phyloP scores from a whole-genome alignment of 306 rosid genomes.

The Quercus engelmannii region DNA sequence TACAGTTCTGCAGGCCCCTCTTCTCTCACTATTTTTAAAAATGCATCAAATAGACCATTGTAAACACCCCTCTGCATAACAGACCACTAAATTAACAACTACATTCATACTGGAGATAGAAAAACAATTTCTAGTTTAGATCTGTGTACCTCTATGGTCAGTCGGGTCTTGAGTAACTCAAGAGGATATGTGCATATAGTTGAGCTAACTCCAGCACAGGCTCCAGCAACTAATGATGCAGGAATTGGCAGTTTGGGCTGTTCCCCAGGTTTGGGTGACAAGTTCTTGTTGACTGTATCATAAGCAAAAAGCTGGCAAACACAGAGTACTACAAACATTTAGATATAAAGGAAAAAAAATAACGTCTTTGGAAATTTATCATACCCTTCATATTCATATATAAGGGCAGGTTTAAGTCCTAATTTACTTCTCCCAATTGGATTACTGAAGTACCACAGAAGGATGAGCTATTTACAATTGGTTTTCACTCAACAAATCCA shows the following conservation, averaged over 20 bases:
- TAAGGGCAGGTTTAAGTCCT: background rate
- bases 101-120: background rate
- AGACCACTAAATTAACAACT: conserved; percentile 2
- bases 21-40: conserved; percentile 67
- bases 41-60: conserved; percentile 73
- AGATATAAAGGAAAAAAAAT: conserved; percentile 19
- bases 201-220: conserved; percentile 97
- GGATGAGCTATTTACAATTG: background rate
- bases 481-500: background rate
- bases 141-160: conserved; percentile 80
- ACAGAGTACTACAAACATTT: conserved; percentile 24
- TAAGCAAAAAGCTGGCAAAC: conserved; percentile 85
- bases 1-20: conserved; percentile 89
- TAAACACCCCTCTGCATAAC: conserved; percentile 80
- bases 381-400: background rate
- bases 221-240: conserved; percentile 91
- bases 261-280: conserved; percentile 76
- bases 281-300: conserved; percentile 81
- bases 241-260: conserved; percentile 68
- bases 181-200: conserved; percentile 88
- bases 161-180: conserved; percentile 85
- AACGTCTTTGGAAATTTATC: background rate
- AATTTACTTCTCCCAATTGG: background rate
- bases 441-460: background rate
- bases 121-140: background rate